Evolutionary conservation across 2,329 filamentous ascomycete genomes (phyloP).

Genomic region (Claviceps monticola): DNA sequence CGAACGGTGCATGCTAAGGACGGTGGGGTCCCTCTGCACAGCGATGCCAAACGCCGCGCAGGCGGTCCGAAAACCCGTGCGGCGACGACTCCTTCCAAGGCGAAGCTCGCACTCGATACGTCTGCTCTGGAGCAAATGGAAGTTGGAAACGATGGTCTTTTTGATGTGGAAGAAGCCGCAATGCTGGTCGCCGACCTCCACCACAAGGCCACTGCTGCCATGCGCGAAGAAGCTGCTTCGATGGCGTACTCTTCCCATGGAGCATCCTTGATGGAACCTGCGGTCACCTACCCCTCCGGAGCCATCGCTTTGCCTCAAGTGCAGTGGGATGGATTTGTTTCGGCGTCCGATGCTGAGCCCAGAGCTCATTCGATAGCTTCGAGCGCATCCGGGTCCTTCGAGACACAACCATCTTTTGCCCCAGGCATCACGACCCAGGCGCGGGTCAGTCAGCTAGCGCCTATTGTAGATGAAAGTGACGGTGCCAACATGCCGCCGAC

Average conservation of each 20-base stretch:
- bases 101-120: constrained; percentile 66
- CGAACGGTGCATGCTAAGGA: constrained; percentile 98
- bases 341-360: constrained; percentile 52
- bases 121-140: constrained; percentile 86
- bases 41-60: constrained; percentile 79
- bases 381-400: constrained; percentile 50
- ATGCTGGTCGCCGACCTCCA: constrained; percentile 98
- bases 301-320: constrained; percentile 74
- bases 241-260: constrained; percentile 62
- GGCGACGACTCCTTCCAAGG: constrained; percentile 55
- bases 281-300: constrained; percentile 62
- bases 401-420: constrained; percentile 50
- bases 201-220: constrained; percentile 74
- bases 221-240: constrained; percentile 42
- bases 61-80: constrained; percentile 53
- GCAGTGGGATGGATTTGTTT: constrained; percentile 83
- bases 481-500: constrained; percentile 51
- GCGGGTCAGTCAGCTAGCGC: constrained; percentile 50
- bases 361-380: constrained; percentile 65
- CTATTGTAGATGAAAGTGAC: constrained; percentile 48
- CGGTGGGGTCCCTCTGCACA: constrained; percentile 83
- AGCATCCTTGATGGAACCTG: constrained; percentile 60
- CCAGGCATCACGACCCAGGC: constrained; percentile 38
- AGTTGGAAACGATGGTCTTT: constrained; percentile 75
- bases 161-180: constrained; percentile 92